A percentile compares a stretch with the other conserved stretches of the same genome.
Conservation (phyloP, 176 grass and related monocot species). For the Musa itinerans region DNA sequence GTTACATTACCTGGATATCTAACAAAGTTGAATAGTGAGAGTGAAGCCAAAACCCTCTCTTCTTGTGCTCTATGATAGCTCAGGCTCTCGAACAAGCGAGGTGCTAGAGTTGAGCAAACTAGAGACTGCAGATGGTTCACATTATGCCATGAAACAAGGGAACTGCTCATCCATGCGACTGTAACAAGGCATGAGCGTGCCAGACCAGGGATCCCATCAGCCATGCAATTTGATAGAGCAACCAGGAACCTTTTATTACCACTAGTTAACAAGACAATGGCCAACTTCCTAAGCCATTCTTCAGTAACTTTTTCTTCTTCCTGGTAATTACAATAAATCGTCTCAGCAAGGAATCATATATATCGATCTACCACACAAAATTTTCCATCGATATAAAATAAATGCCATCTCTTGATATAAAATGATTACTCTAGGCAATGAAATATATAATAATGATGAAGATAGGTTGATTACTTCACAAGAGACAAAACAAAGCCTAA, state of each 20-base stretch:
- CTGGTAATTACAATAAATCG: conserved; percentile 29
- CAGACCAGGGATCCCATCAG: conserved; percentile 45
- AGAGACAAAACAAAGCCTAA: too few species aligned
- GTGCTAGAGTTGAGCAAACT: conserved; percentile 50
- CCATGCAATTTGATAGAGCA: conserved; percentile 71
- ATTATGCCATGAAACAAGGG: conserved; percentile 37
- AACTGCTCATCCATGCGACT: conserved; percentile 70
- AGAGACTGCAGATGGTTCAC: conserved; percentile 53
- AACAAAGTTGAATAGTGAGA: conserved; percentile 72
- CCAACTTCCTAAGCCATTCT: conserved; percentile 62
- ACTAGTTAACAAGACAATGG: conserved; percentile 47
- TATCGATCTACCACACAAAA: too few species aligned
- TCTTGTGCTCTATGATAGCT: conserved; percentile 70
- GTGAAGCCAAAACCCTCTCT: conserved; percentile 77
- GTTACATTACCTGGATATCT: conserved; percentile 63
- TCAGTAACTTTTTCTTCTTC: conserved; percentile 80
- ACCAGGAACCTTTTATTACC: conserved; percentile 54
- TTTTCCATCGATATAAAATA: too few species aligned
- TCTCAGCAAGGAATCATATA: neutral
- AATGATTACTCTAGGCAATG: too few species aligned
- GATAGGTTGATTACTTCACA: too few species aligned
- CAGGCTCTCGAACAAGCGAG: conserved; percentile 58
- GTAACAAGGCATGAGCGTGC: conserved; percentile 61
- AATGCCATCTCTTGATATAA: too few species aligned
- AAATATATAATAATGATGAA: too few species aligned